Conservation (phyloP, 176 grass and related monocot species). For the Juncus inflexus region DNA sequence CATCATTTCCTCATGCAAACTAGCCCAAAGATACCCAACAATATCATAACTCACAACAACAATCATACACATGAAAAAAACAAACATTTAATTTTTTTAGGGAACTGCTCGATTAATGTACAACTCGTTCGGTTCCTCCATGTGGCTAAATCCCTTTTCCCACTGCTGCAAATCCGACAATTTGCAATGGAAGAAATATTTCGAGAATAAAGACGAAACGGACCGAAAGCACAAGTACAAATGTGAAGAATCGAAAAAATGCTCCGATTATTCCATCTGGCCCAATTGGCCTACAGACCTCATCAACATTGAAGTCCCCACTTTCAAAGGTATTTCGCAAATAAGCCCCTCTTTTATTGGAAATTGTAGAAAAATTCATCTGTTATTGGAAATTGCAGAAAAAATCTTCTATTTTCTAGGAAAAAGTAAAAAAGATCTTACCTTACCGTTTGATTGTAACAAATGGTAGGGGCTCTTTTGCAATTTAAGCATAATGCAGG, state of each 20-base stretch:
- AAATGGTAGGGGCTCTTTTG: too few relatives aligned
- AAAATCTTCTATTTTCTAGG: too few relatives aligned
- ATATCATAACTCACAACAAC: too few relatives aligned
- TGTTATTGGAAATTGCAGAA: slow-evolving; percentile 20
- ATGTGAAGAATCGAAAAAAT: slow-evolving; percentile 53
- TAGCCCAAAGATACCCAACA: too few relatives aligned
- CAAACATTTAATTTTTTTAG: slow-evolving; percentile 44
- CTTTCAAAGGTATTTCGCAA: slow-evolving; percentile 66
- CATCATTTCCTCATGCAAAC: too few relatives aligned
- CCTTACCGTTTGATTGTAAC: too few relatives aligned
- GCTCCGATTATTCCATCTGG: slow-evolving; percentile 49
- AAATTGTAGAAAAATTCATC: too few relatives aligned
- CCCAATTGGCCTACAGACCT: slow-evolving; percentile 85
- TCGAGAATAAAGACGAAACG: slow-evolving; percentile 56
- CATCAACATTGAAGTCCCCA: slow-evolving; percentile 83
- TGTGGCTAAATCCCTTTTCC: slow-evolving; percentile 93
- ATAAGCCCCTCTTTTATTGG: slow-evolving; percentile 22
- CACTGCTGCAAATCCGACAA: slow-evolving; percentile 90
- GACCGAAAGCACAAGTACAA: slow-evolving; percentile 37
- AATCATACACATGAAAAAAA: too few relatives aligned
- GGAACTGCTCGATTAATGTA: slow-evolving; percentile 85
- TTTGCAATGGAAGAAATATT: slow-evolving; percentile 91
- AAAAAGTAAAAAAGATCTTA: too few relatives aligned
- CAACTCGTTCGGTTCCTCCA: slow-evolving; percentile 86
- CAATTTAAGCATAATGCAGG: too few relatives aligned